Conservation (phyloP, 441 rosid species). For the Brassica balearica region DNA sequence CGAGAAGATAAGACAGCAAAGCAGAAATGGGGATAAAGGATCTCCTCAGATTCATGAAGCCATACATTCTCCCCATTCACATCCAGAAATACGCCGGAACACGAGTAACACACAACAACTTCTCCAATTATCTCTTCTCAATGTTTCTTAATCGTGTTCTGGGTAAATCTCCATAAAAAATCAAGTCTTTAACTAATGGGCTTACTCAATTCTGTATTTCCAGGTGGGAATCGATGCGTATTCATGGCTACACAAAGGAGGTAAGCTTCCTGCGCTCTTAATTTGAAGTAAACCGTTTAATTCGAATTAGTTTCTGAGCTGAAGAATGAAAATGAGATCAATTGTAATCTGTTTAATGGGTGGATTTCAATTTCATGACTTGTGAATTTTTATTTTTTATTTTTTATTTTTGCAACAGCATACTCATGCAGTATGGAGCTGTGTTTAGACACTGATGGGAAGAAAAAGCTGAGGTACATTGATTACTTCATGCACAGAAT, state of each 20-base stretch:
- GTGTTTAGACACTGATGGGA: slow-evolving; percentile 63
- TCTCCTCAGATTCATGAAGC: slow-evolving; percentile 87
- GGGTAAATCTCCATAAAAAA: slow-evolving; percentile 12
- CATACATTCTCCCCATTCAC: slow-evolving; percentile 73
- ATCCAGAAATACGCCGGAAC: slow-evolving; percentile 79
- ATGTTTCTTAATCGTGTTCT: neutral
- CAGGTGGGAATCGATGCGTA: slow-evolving; percentile 98
- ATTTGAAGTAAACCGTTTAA: too few relatives aligned
- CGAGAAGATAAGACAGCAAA: slow-evolving; percentile 32
- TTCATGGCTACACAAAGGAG: slow-evolving; percentile 97
- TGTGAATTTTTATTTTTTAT: neutral
- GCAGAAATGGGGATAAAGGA: slow-evolving; percentile 77
- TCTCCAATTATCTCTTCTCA: neutral
- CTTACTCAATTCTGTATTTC: slow-evolving; percentile 19
- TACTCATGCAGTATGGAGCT: slow-evolving; percentile 97
- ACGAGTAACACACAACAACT: slow-evolving; percentile 50
- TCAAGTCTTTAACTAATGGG: slow-evolving; percentile 17
- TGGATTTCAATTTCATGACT: slow-evolving; percentile 24
- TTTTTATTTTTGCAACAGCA: slow-evolving; percentile 49
- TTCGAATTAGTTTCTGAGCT: slow-evolving; percentile 2
- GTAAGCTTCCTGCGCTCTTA: slow-evolving; percentile 31
- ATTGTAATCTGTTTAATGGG: neutral
- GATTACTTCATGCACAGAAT: slow-evolving; percentile 83
- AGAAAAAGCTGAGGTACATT: slow-evolving; percentile 66
- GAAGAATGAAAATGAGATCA: neutral